These are phyloP conservation scores for Termitomyces sp. DNA, from an alignment of 768 basidiomycete genomes.

Conservation along the genomic window DNA sequence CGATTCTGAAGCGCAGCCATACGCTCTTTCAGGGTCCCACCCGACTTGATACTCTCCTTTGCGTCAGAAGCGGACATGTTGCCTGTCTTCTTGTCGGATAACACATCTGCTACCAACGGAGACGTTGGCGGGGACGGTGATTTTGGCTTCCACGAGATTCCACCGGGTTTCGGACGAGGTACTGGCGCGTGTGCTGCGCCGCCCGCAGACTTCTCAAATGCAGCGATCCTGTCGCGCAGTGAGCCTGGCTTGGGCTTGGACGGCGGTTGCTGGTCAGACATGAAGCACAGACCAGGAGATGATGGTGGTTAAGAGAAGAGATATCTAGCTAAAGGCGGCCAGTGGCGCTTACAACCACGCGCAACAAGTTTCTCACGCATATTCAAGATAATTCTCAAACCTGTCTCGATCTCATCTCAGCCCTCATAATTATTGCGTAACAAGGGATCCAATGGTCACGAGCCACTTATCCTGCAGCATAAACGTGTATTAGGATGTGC, in stretches of 20 bases:
- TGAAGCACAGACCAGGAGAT: slow-evolving; percentile 17
- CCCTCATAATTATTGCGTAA: background rate
- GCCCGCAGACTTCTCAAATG: slow-evolving; percentile 66
- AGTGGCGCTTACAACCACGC: background rate
- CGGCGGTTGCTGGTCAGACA: slow-evolving; percentile 56
- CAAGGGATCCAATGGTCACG: background rate
- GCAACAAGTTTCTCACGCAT: slow-evolving; percentile 1
- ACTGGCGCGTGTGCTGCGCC: slow-evolving; percentile 26
- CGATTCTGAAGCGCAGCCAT: slow-evolving; percentile 92
- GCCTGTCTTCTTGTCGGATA: slow-evolving; percentile 23
- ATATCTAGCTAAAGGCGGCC: background rate
- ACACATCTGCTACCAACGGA: slow-evolving; percentile 19
- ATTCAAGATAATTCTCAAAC: background rate
- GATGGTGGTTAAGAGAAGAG: slow-evolving; percentile 14
- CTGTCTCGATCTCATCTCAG: background rate
- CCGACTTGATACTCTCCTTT: slow-evolving; percentile 76
- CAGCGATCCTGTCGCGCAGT: slow-evolving; percentile 82
- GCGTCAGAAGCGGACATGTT: slow-evolving; percentile 86
- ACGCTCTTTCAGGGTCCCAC: slow-evolving; percentile 81
- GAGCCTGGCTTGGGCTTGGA: slow-evolving; percentile 70
- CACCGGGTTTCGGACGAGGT: slow-evolving; percentile 62
- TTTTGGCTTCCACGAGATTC: slow-evolving; percentile 69
- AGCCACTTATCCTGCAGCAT: background rate
- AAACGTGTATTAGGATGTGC: slow-evolving; percentile 4
- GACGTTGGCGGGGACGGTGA: slow-evolving; percentile 45